Base-by-base conservation (phyloP, 2,329 filamentous ascomycete genomes). In the Colletotrichum kahawae region DNA sequence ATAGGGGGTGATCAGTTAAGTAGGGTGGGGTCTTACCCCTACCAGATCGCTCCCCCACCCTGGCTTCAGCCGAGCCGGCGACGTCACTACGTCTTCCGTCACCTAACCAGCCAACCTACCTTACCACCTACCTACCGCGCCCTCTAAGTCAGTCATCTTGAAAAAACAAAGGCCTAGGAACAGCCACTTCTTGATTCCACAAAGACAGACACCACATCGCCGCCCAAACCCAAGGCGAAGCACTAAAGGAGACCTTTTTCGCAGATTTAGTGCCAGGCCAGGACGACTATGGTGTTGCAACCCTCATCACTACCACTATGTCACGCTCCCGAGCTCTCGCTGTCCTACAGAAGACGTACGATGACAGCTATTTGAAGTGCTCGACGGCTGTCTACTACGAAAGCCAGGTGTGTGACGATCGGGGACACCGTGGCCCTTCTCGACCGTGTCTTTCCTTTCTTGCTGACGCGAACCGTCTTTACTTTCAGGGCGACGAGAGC, bases 361-460 rank as follows among this genome's bases (percentile, higher is more conserved):
- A 98, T 87, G 95, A 98, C 84, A 96, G 94, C 84, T 98, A 98
- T 86, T 87, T 98, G 80, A 95, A 94, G 82, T 98, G 96, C 85
- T 98, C 96, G 16, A 98, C 96, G 2, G 96, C 96, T 51, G 95
- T 98, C 68, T 98, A 98, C 86, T 98, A 98, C 84, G 97, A 99
- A 87, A 92, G 93, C 83, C 94, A 97, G 91, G 95, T 97, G 86
- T 70, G 79, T 78, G 38, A n/a, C 31, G 4, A 71, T n/a, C 64
- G 21, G 21, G 48, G n/a, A 43, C 18, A 34, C 38, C 34, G 21
- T 7, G 21, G 43, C 21, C 38, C 59, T 21, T 16, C 12, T 33
- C 63, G 13, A 31, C 29, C 71, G 76, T 43, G 62, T 33, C 29
- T 59, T 57, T 29, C n/a, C 59, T 70, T 76, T 18, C 77, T 75